These are phyloP conservation scores for Chrysoporthe deuterocubensis DNA, from an alignment of 2,329 filamentous ascomycete genomes.

Conservation along the genomic window DNA sequence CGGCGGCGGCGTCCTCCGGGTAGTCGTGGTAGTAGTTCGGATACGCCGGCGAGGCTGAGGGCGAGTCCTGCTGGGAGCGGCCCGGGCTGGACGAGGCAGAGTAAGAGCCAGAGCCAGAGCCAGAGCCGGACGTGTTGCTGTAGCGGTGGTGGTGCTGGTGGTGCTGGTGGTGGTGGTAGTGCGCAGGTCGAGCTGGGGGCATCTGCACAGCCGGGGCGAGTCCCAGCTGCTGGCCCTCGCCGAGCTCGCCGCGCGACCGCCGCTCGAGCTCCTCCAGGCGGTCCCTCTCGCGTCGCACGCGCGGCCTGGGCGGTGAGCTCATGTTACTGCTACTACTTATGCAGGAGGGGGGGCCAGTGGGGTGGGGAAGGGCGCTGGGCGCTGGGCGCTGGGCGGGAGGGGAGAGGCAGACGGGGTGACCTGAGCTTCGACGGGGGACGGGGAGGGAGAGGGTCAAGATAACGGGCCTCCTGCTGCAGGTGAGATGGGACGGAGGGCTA, in stretches of 20 bases:
- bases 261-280: constrained; percentile 24
- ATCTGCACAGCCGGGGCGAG: constrained; percentile 11
- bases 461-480: no score
- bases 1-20: constrained; percentile 17
- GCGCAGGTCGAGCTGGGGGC: background rate
- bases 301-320: constrained; percentile 27
- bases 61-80: constrained; percentile 3
- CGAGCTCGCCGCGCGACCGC: constrained; percentile 21
- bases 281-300: constrained; percentile 26
- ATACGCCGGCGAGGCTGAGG: constrained; percentile 10
- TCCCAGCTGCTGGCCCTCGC: constrained; percentile 15
- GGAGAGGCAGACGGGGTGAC: background rate
- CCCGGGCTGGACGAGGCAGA: background rate
- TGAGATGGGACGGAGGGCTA: no score
- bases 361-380: no score
- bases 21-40: constrained; percentile 28
- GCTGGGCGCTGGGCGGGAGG: background rate
- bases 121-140: constrained; percentile 9
- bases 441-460: no score
- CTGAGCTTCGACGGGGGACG: no score
- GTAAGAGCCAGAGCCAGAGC: constrained; percentile 12
- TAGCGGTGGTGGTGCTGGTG: constrained; percentile 5
- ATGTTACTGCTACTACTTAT: background rate
- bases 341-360: background rate
- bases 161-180: background rate